Evolutionary conservation across 2,329 filamentous ascomycete species (phyloP), one percentile per base, ranked within the genome.

Genomic region (Pochonia chlamydosporia): DNA sequence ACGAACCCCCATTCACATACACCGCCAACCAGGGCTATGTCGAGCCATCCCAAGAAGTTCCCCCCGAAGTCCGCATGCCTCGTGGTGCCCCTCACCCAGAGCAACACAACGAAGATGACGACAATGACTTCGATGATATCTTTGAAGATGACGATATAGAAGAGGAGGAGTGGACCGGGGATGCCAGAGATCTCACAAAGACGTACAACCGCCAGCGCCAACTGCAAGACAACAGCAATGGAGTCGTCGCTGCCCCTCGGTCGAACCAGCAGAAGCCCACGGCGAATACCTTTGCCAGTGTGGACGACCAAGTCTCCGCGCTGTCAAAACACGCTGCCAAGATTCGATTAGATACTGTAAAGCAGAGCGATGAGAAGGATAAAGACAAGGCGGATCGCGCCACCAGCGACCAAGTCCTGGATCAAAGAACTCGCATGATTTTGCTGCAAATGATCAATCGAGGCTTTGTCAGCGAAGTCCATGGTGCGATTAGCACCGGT

Each of bases 401-500:
- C 44, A 99, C 93, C 13, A 89, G 82, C 57, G 93, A 99, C 65
- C 89, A 96, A 66, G 93, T 99, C 42, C 73, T 99, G 51, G 93
- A 99, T 68, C 89, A 90, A 53, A 80, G 90, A 46, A 99, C 93
- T 13, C 86, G 91, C 56, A 95, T 96, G 89, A 91, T 99, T 51
- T 74, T 99, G 46, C 75, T 96, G 54, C 89, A 96, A 70, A 89
- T 99, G 79, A 92, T 97, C 72, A 96, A 97, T 66, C 83, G 89
- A 28, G 86, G 89, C 50, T 76, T 92, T 52, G 84, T 99, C 43
- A 88, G 85, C 48, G 91, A 96, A 66, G 85, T 99, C 44, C 90
- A 99, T 64, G 93, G 95, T 40, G 93, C 93, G 63, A 79, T 99
- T 57, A 96, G 89, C 51, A 99, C 93, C 0, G 93, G 93, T 47